Conservation (phyloP, 768 basidiomycete genomes). For the Harrya chromipes region DNA sequence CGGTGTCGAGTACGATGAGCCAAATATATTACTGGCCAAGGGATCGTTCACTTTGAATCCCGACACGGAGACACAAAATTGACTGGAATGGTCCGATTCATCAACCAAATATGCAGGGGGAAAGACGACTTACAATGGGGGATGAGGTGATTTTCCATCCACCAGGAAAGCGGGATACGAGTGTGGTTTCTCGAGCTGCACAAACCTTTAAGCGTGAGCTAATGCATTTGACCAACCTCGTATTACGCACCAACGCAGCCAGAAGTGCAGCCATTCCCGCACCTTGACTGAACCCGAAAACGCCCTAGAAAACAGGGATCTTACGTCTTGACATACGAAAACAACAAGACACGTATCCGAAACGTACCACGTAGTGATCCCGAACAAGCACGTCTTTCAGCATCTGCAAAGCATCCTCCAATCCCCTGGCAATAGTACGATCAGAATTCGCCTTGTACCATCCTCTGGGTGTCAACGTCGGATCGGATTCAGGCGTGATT, state of each 20-base stretch:
- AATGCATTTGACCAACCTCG: neutral
- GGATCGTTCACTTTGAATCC: constrained; percentile 59
- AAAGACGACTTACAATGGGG: constrained; percentile 56
- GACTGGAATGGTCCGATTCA: constrained; percentile 35
- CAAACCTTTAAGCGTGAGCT: constrained; percentile 1
- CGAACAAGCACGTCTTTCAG: constrained; percentile 56
- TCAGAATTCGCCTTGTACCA: constrained; percentile 68
- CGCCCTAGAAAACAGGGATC: constrained; percentile 46
- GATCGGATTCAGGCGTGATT: constrained; percentile 47
- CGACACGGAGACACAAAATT: constrained; percentile 73
- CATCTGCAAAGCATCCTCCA: constrained; percentile 53
- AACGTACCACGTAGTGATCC: constrained; percentile 63
- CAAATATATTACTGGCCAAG: constrained; percentile 48
- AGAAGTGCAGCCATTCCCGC: constrained; percentile 72
- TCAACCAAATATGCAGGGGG: neutral
- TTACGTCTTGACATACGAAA: neutral
- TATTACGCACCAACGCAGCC: constrained; percentile 58
- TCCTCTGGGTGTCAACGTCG: constrained; percentile 54
- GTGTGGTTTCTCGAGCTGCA: constrained; percentile 53
- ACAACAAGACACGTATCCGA: neutral
- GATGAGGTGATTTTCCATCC: constrained; percentile 64
- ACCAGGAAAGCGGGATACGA: constrained; percentile 56
- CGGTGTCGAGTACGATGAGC: constrained; percentile 56
- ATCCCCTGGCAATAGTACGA: constrained; percentile 48
- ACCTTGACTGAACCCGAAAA: constrained; percentile 75